These are phyloP conservation scores for Prunus padus DNA, from an alignment of 306 rosid genomes.

Conservation along the genomic window DNA sequence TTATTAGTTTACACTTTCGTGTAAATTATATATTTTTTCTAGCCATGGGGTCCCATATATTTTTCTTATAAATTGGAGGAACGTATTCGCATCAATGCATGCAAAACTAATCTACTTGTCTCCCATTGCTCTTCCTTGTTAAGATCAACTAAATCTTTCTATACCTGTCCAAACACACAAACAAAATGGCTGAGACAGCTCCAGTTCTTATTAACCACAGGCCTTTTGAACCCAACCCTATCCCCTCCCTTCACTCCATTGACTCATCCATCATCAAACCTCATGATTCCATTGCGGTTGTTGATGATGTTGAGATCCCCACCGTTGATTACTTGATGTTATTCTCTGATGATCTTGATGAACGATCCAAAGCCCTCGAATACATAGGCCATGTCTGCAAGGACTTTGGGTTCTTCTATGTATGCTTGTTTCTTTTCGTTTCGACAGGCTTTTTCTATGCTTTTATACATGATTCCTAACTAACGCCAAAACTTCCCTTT, in stretches of 20 bases:
- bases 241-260: not conserved
- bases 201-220: not conserved
- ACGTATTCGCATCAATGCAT: not conserved
- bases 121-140: not conserved
- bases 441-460: not conserved
- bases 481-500: not conserved
- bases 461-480: not conserved
- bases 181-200: not conserved
- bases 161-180: not conserved
- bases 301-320: conserved; percentile 17
- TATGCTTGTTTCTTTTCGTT: not conserved
- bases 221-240: conserved; percentile 1
- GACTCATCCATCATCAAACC: not conserved
- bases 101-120: not conserved
- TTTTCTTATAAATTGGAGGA: not conserved
- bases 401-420: conserved; percentile 28
- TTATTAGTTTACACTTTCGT: not conserved
- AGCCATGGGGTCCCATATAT: not conserved
- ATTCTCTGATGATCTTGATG: conserved; percentile 16
- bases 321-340: conserved; percentile 23
- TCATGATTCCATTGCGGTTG: not conserved
- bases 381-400: conserved; percentile 16
- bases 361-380: conserved; percentile 11
- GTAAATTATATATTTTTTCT: not conserved
- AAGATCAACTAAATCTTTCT: not conserved